Percentiles rank a stretch among this genome's conserved stretches.
phyloP scores from a whole-genome alignment of 441 rosid species.

The Jatropha podagrica region DNA sequence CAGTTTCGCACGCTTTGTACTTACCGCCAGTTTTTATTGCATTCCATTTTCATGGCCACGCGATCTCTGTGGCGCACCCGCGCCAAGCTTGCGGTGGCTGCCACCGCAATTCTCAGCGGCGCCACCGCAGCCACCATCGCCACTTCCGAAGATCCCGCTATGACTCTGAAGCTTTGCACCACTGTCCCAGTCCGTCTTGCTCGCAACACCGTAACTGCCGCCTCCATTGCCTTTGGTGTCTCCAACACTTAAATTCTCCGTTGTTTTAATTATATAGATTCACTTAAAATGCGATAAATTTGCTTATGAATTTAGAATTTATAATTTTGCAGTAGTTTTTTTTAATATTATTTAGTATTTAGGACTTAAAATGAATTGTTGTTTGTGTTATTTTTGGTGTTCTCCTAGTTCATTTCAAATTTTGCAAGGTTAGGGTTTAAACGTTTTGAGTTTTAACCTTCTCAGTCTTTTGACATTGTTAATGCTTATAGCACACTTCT shows the following conservation, averaged over 20 bases:
- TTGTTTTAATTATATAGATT: neutral
- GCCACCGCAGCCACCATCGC: constrained; percentile 64
- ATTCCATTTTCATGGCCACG: constrained; percentile 43
- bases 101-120: constrained; percentile 46
- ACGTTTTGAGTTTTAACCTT: too few relatives aligned
- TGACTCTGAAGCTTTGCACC: constrained; percentile 72
- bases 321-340: too few relatives aligned
- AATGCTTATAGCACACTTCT: neutral
- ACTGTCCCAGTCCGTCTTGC: constrained; percentile 68
- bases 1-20: neutral
- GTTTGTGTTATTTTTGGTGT: constrained; percentile 2
- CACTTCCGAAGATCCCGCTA: constrained; percentile 73
- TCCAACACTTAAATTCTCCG: neutral
- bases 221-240: constrained; percentile 82
- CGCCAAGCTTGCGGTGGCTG: constrained; percentile 47
- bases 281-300: neutral
- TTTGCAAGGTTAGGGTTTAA: neutral
- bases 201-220: constrained; percentile 72
- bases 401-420: neutral
- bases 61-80: constrained; percentile 69
- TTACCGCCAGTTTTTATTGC: neutral
- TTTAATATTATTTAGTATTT: too few relatives aligned
- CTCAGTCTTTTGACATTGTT: neutral
- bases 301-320: too few relatives aligned
- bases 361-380: neutral